Evolutionary conservation across 306 rosid genomes (phyloP), one percentile per base, ranked within the genome.

Genomic region (Prunus dulcis): DNA sequence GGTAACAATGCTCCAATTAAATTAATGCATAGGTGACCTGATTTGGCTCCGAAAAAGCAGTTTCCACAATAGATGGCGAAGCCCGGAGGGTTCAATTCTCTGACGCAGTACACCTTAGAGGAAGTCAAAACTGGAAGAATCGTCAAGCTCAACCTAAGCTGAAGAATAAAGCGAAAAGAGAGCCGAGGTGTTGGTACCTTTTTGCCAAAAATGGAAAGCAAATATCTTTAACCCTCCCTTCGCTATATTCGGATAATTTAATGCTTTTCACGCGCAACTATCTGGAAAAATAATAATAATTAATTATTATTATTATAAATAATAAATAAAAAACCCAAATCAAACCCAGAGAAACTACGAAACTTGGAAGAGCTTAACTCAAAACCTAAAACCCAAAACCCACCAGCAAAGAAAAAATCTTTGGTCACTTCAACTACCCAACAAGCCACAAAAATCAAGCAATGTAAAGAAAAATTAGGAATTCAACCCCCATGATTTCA

Each of bases 81-180:
- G 53, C 9, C 10, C 52, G 1, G 52, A 50, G 51, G 58, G 47
- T 34, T 76, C 56, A 64, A 69, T 15, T 19, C 67, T 25, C 34
- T 1, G 30, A 6, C 50, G 20, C 12, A 43, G 6, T 55, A 58
- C 23, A 20, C 9, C 9, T n/a, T 20, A n/a, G 19, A 27, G 10
- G 53, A 13, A 51, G 50, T 28, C 4, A 55, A 51, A 72, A 45
- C 6, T 3, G 27, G 46, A 53, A 66, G 51, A 66, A 57, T 67
- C 51, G 45, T n/a, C 73, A 64, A 78, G 72, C 76, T 58, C 71
- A 81, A 73, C 64, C 23, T 28, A 20, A 20, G 43, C 52, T 10
- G 55, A 25, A 80, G 75, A 80, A 32, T 3, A n/a, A 57, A 67
- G 60, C n/a, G 50, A 50, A 3, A 30, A 68, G 76, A 27, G 51